Percentiles rank a stretch among this genome's conserved stretches.
These are phyloP conservation scores for Anisodus acutangulus DNA, from an alignment of 257 asterid genomes.

Conservation along the genomic window DNA sequence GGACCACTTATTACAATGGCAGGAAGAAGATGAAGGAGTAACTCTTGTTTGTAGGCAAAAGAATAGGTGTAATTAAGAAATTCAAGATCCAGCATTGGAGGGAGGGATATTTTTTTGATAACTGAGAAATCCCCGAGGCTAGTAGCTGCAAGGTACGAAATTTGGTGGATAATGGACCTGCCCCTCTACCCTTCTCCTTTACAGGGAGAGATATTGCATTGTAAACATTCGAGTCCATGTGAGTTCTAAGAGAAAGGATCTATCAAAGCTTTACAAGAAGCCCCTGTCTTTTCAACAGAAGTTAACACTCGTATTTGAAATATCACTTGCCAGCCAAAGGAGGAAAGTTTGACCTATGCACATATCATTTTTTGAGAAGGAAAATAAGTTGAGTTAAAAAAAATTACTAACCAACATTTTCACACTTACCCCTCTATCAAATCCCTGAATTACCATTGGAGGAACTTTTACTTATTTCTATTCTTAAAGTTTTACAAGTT, in stretches of 20 bases:
- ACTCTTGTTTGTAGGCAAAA: constrained; percentile 3
- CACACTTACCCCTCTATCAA: neutral
- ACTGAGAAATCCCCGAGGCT: neutral
- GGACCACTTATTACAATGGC: neutral
- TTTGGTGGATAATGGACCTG: neutral
- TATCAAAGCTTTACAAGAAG: neutral
- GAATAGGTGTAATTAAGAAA: neutral
- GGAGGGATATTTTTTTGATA: neutral
- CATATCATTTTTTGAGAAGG: neutral
- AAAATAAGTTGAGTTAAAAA: too few relatives aligned
- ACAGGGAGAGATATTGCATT: constrained; percentile 2
- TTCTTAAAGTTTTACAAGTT: neutral
- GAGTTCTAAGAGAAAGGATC: neutral
- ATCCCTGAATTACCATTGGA: neutral
- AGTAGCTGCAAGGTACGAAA: neutral
- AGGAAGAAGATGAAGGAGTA: neutral
- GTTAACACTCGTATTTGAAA: constrained; percentile 1
- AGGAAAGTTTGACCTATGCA: constrained; percentile 2
- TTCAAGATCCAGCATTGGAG: neutral
- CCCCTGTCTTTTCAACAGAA: neutral
- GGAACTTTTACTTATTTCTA: constrained; percentile 11
- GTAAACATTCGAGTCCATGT: neutral
- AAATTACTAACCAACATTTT: neutral
- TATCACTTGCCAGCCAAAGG: neutral
- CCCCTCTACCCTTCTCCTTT: neutral